A percentile compares a stretch with the other conserved stretches of the same genome.
These are phyloP conservation scores for Alternaria atra DNA, from an alignment of 2,329 filamentous ascomycete genomes.

Conservation along the genomic window DNA sequence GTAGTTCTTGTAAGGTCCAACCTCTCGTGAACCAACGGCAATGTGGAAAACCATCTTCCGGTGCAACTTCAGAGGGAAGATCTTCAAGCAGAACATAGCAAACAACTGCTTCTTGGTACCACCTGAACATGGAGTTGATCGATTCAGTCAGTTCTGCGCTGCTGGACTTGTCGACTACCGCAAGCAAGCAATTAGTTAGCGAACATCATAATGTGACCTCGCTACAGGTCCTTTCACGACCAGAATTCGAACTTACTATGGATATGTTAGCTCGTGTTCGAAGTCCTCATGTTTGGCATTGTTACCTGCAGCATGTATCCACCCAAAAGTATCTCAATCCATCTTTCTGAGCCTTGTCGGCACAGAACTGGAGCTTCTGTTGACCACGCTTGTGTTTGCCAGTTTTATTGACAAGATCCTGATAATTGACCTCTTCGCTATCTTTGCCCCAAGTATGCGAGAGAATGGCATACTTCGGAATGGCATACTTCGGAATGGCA, in stretches of 20 bases:
- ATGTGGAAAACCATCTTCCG: background rate
- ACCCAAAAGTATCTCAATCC: conserved; percentile 23
- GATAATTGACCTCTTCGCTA: conserved; percentile 22
- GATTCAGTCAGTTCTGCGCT: conserved; percentile 18
- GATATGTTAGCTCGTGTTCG: background rate
- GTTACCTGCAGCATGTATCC: conserved; percentile 26
- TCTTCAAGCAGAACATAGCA: conserved; percentile 28
- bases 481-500: conserved; percentile 20
- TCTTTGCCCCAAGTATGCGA: conserved; percentile 25
- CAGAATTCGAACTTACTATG: background rate
- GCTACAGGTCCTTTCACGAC: too few species aligned
- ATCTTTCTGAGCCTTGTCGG: conserved; percentile 17
- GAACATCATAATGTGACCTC: background rate
- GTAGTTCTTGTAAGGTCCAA: conserved; percentile 29
- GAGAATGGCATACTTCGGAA: conserved; percentile 25
- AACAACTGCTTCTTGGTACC: conserved; percentile 17
- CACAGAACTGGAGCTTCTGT: conserved; percentile 23
- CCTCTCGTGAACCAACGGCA: conserved; percentile 31
- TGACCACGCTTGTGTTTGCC: conserved; percentile 11
- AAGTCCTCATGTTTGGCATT: too few species aligned
- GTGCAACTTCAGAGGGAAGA: background rate
- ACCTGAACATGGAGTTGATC: conserved; percentile 30
- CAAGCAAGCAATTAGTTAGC: background rate
- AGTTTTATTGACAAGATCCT: conserved; percentile 5
- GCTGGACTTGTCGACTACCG: conserved; percentile 19